Conservation (phyloP, 116 monocot genomes). For the Iris pallida region DNA sequence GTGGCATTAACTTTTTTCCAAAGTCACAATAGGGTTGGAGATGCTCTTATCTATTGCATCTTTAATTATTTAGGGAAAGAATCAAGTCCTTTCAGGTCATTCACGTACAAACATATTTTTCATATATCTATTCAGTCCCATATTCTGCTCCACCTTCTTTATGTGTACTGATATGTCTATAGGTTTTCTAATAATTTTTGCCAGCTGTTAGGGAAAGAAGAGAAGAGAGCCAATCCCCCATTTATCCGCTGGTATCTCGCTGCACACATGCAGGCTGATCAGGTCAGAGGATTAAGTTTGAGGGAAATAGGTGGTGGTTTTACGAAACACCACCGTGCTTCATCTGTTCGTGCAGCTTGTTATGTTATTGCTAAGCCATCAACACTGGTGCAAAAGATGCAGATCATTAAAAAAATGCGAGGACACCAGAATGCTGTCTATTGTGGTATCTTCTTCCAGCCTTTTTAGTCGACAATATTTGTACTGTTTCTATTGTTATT, state of each 20-base stretch:
- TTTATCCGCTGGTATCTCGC: slow-evolving; percentile 62
- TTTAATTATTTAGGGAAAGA: no score
- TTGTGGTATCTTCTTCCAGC: slow-evolving; percentile 54
- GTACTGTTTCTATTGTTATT: no score
- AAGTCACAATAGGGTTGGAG: no score
- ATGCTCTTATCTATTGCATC: no score
- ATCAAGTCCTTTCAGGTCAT: no score
- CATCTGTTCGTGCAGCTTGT: slow-evolving; percentile 91
- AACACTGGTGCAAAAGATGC: slow-evolving; percentile 93
- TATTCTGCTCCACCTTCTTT: no score
- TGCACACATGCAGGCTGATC: slow-evolving; percentile 99
- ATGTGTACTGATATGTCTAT: no score
- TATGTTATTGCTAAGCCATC: slow-evolving; percentile 96
- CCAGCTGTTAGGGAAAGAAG: slow-evolving; percentile 60
- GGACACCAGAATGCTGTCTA: slow-evolving; percentile 99
- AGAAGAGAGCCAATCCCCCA: slow-evolving; percentile 29
- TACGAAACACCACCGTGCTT: slow-evolving; percentile 81
- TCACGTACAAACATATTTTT: no score
- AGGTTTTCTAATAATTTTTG: not conserved
- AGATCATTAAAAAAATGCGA: slow-evolving; percentile 79
- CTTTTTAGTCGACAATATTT: not conserved
- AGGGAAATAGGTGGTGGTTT: slow-evolving; percentile 99
- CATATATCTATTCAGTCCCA: no score
- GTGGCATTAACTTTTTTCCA: no score
- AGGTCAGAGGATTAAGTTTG: slow-evolving; percentile 84